Base-by-base conservation (phyloP, 129 eudicot genomes). In the Escallonia rubra region DNA sequence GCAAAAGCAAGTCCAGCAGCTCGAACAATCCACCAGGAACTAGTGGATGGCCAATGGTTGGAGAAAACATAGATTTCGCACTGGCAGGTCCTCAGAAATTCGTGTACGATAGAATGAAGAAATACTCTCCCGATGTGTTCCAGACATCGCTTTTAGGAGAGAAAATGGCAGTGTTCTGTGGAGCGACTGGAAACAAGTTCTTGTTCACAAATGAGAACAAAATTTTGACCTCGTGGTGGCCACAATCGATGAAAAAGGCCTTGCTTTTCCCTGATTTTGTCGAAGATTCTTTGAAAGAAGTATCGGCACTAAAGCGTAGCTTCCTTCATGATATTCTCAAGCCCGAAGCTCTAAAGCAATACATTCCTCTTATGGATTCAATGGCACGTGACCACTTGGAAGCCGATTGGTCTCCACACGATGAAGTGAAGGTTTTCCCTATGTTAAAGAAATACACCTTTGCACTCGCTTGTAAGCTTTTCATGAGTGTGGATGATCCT, bases 181-280 rank as follows among this genome's bases (percentile, higher is more conserved):
- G 34, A 23, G 34, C 34, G 34, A 23, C 34, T 23, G 34, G 34
- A 1, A 42, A 23, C 34, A 23, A 23, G 34, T 81, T 76, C 60
- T 53, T 81, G 13, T 81, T 81, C 79, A 50, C 66, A 0, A 81
- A 76, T 38, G 85, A 80, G 45, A 57, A 62, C 73, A 81, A 76
- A 53, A 47, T 76, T 16, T 68, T 81, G 34, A 39, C 72, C 11
- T 67, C 85, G 34, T 81, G 85, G 85, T 81, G 78, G 82, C 85
- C 85, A 6, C 69, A 71, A 43, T 81, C 85, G 7, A 72, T 60
- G 59, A 57, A 63, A 10, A 76, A 73, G 58, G 78, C 75, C n/a
- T 72, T 81, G 69, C 70, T 79, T 41, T 82, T 72, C 34, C 69
- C 74, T 5, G 83, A 76, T 51, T 75, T 74, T 8, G 70, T 78